Evolutionary conservation across 805 yeast species (phyloP), one percentile per base, ranked within the genome.

Genomic region (Saturnispora halmiae): DNA sequence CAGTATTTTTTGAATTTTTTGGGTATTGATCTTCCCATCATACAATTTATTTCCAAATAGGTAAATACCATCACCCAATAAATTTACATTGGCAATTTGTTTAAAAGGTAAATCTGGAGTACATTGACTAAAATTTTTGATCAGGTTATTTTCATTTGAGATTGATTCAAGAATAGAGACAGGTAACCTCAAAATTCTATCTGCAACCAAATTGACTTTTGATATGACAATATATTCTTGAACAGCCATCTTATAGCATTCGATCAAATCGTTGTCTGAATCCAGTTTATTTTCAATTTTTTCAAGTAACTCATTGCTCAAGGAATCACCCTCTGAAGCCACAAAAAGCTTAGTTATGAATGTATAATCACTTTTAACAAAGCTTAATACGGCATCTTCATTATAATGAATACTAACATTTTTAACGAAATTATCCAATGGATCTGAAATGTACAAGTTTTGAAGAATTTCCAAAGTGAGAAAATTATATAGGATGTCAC

Each of bases 381-480:
- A 58, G 4, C 31, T 20, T 2, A 50, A 8, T 18, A 55, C 46
- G 2, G 47, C 35, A 1, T 47, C 53, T 21, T 49, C 51, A 18
- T 51, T 45, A 21, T 51, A 53, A 43, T 59, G 38, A 10, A 22
- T 14, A 19, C 42, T 38, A 42, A 62, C 58, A 4, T 55, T 49
- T 0, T 33, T 40, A 19, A 60, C 41, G 33, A 58, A 52, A 1
- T 27, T 34, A 4, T 42, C 35, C 2, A 54, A 38, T 7, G 53
- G 44, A 8, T 47, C 45, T 10, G 46, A 40, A 3, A 50, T 41
- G 46, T 60, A 72, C 7, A 73, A 44, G 24, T 56, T 58, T 1
- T 45, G 10, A 0, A 67, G 47, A 19, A 66, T 63, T 1, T 60
- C 61, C 5, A 57, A 51, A 4, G 58, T 64, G 6, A 70, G 33